Evolutionary conservation across 2,329 filamentous ascomycete genomes (phyloP).

Genomic region (Aureobasidium sp.): DNA sequence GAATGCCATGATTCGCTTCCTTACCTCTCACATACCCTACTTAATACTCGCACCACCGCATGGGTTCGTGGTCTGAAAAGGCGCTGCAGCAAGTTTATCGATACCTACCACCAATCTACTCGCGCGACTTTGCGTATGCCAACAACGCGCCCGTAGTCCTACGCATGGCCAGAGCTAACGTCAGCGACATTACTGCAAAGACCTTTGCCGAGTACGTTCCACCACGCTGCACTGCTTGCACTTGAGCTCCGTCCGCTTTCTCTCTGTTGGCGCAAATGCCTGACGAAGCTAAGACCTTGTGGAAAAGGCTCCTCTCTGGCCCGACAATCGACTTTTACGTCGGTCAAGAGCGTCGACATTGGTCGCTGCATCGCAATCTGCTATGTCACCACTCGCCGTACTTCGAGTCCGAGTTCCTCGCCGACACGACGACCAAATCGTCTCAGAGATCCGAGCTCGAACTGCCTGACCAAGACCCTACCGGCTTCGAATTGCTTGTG

Average conservation of each 20-base stretch:
- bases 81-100: conserved; percentile 19
- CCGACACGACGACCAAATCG: conserved; percentile 30
- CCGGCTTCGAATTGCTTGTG: conserved; percentile 48
- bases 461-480: conserved; percentile 43
- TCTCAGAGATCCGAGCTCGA: conserved; percentile 36
- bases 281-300: conserved; percentile 36
- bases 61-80: conserved; percentile 19
- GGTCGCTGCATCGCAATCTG: conserved; percentile 47
- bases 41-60: conserved; percentile 17
- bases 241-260: conserved; percentile 1
- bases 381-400: conserved; percentile 47
- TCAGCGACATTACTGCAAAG: conserved; percentile 41
- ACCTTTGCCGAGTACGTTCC: conserved; percentile 48
- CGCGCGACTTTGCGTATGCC: conserved; percentile 40
- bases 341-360: conserved; percentile 41
- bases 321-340: conserved; percentile 47
- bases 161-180: conserved; percentile 41
- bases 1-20: conserved; percentile 19
- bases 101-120: conserved; percentile 25
- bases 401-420: conserved; percentile 32
- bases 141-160: conserved; percentile 30
- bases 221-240: conserved; percentile 29
- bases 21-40: conserved; percentile 18
- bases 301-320: conserved; percentile 47
- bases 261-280: conserved; percentile 19